Percentiles rank a stretch among this genome's conserved stretches.
Conservation (phyloP, 352 stramenopile genomes). For the Phytophthora sojae region DNA sequence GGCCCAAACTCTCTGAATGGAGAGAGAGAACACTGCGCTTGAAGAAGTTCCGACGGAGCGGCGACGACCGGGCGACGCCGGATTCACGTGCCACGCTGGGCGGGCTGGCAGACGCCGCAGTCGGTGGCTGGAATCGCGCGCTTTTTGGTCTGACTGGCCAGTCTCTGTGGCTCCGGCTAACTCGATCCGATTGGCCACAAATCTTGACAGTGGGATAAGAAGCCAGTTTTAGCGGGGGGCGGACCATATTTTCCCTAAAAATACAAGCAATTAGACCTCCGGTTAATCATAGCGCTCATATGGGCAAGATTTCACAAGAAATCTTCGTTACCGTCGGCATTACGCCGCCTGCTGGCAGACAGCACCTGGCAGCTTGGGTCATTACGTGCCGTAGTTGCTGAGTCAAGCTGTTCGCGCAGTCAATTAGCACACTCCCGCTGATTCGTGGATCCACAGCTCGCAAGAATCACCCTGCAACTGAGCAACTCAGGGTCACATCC, state of each 20-base stretch:
- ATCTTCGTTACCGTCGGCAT: neutral
- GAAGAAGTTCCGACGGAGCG: conserved; percentile 29
- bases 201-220: conserved; percentile 22
- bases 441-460: neutral
- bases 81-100: conserved; percentile 17
- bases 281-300: neutral
- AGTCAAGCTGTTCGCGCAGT: neutral
- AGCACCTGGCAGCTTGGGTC: neutral
- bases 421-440: neutral
- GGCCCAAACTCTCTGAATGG: conserved; percentile 29
- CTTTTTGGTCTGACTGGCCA: conserved; percentile 23
- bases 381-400: neutral
- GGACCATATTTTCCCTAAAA: conserved; percentile 18
- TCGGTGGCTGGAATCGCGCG: conserved; percentile 35
- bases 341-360: neutral
- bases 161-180: neutral
- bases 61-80: conserved; percentile 23
- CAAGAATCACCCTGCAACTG: neutral
- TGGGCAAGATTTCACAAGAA: neutral
- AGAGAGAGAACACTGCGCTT: conserved; percentile 29
- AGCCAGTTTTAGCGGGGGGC: conserved; percentile 28
- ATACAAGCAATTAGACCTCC: neutral
- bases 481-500: neutral
- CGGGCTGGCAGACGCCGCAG: conserved; percentile 10
- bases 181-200: conserved; percentile 29